Evolutionary conservation across 306 rosid species (phyloP).

Genomic region (Castanospermum australe): DNA sequence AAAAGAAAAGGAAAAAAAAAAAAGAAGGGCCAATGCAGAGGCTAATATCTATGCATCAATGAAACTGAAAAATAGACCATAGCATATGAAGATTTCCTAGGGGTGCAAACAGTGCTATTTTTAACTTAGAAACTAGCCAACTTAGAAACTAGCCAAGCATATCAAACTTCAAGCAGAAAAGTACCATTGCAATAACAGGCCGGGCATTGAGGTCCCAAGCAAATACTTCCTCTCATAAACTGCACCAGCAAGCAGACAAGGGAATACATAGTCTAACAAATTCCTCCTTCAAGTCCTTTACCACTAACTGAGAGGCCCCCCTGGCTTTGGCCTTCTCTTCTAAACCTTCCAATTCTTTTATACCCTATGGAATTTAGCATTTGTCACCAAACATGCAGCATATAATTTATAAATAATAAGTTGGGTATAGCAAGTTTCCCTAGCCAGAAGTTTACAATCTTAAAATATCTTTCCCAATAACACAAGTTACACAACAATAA

Average conservation of each 20-base stretch:
- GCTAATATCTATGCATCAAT: neutral
- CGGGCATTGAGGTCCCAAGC: too few relatives aligned
- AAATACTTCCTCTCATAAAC: too few relatives aligned
- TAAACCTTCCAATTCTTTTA: constrained; percentile 65
- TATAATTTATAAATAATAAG: neutral
- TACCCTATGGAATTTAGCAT: constrained; percentile 37
- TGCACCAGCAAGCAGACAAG: constrained; percentile 36
- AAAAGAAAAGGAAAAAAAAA: neutral
- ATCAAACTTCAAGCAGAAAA: neutral
- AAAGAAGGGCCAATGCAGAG: neutral
- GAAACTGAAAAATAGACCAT: neutral
- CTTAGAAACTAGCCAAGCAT: neutral
- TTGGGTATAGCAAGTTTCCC: neutral
- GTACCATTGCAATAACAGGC: too few relatives aligned
- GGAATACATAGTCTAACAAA: constrained; percentile 65
- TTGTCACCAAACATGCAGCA: neutral
- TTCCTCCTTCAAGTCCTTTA: constrained; percentile 64
- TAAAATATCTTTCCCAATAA: neutral
- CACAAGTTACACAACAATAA: neutral
- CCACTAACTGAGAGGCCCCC: constrained; percentile 73
- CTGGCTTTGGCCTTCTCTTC: constrained; percentile 71
- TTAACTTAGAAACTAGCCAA: neutral
- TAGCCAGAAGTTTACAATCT: neutral
- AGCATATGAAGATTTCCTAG: neutral
- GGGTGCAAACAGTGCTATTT: neutral